These are phyloP conservation scores for Xylaria curta DNA, from an alignment of 495 filamentous ascomycete genomes.

Conservation along the genomic window DNA sequence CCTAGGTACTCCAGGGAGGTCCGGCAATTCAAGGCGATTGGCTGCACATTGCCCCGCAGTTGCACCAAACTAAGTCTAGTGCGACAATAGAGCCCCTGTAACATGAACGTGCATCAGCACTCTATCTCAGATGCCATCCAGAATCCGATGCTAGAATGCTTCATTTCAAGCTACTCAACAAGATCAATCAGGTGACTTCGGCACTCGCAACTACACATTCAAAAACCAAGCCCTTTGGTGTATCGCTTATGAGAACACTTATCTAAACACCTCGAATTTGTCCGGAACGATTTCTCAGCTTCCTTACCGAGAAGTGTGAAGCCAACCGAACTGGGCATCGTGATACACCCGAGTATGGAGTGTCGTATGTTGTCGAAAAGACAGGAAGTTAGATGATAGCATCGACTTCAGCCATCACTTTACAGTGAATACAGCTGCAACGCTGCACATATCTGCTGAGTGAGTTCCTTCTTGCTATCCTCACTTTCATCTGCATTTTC, in stretches of 20 bases:
- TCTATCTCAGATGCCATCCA: conserved; percentile 1
- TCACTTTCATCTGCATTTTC: not conserved
- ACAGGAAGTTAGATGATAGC: not conserved
- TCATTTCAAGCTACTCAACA: conserved; percentile 9
- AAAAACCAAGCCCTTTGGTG: not conserved
- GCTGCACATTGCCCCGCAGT: conserved; percentile 11
- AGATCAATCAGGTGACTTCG: not conserved
- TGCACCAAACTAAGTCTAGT: conserved; percentile 1
- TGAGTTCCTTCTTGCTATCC: not conserved
- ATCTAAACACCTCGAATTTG: not conserved
- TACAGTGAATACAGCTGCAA: not conserved
- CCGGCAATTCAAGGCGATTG: not conserved
- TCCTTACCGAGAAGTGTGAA: conserved; percentile 1
- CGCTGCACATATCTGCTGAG: not conserved
- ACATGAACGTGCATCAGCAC: conserved; percentile 8
- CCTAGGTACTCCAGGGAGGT: not conserved
- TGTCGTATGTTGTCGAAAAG: conserved; percentile 9
- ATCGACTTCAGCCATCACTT: conserved; percentile 13
- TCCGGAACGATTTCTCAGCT: not conserved
- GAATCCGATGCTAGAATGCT: conserved; percentile 12
- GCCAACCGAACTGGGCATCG: not conserved
- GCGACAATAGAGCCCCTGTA: not conserved
- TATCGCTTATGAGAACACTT: not conserved
- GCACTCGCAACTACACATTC: not conserved
- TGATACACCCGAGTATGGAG: conserved; percentile 11